phyloP scores from a whole-genome alignment of 73 alveolate genomes.

The Stentor coeruleus region DNA sequence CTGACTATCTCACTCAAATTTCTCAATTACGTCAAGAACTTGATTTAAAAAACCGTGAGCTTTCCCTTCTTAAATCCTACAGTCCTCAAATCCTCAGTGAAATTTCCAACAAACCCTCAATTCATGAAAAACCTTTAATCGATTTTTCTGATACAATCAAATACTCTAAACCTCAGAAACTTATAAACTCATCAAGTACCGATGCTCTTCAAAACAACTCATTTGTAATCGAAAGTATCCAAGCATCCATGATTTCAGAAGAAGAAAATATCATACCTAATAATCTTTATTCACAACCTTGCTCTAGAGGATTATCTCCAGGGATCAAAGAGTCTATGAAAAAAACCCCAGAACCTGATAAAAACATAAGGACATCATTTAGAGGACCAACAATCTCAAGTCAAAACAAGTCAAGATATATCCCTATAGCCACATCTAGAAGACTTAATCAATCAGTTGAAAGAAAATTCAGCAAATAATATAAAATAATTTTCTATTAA shows the following conservation, averaged over 20 bases:
- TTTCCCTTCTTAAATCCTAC: background rate
- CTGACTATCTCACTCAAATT: background rate
- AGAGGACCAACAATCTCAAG: background rate
- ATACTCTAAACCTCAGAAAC: background rate
- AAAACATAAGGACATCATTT: background rate
- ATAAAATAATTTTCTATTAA: too few species aligned
- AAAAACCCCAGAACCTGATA: constrained; percentile 4
- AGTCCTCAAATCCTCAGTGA: background rate
- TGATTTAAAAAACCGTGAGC: background rate
- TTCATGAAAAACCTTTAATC: too few species aligned
- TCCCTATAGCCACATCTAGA: background rate
- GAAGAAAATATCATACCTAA: background rate
- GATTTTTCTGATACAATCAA: background rate
- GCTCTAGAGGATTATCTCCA: background rate
- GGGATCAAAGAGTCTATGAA: background rate
- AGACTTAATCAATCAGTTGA: background rate
- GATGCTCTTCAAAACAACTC: too few species aligned
- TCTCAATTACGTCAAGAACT: background rate
- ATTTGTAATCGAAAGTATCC: background rate
- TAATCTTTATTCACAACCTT: background rate
- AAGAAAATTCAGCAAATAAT: too few species aligned
- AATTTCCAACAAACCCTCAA: background rate
- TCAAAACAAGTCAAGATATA: background rate
- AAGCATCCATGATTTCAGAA: background rate
- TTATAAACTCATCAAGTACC: background rate